A percentile compares a stretch with the other conserved stretches of the same genome.
Evolutionary conservation across 2,329 filamentous ascomycete genomes (phyloP).

Genomic region (Penicillium sp.): DNA sequence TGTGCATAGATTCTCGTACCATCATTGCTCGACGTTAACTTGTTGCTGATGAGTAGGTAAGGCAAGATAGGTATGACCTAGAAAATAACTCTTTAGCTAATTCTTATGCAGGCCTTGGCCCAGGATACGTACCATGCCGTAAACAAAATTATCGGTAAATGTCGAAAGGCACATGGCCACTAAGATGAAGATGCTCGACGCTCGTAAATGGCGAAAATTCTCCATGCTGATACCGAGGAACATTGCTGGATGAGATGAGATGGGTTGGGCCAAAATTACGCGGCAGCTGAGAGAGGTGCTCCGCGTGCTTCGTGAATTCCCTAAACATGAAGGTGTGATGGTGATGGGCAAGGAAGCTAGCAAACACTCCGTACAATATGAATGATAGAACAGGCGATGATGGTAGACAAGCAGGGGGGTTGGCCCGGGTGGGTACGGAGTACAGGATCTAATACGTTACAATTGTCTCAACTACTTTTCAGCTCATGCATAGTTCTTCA

Average conservation of each 20-base stretch:
- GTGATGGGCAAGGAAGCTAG: neutral
- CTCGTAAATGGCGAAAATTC: neutral
- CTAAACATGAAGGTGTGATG: neutral
- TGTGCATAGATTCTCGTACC: too few relatives aligned
- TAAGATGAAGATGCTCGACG: neutral
- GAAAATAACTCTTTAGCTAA: too few relatives aligned
- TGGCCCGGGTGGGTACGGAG: too few relatives aligned
- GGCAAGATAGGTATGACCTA: too few relatives aligned
- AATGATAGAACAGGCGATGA: neutral
- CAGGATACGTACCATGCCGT: neutral
- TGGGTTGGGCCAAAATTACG: neutral
- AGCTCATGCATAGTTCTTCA: neutral
- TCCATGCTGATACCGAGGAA: neutral
- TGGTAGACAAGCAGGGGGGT: neutral
- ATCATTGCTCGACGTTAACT: too few relatives aligned
- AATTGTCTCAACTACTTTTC: neutral
- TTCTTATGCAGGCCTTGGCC: too few relatives aligned
- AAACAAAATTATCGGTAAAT: neutral
- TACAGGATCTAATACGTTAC: neutral
- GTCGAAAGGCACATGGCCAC: neutral
- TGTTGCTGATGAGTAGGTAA: too few relatives aligned
- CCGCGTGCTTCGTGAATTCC: neutral
- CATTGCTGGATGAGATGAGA: neutral
- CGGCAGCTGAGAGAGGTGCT: neutral
- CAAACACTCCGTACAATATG: neutral